Conservation (phyloP, 1,139 yeast species). For the Suhomyces maxii region DNA sequence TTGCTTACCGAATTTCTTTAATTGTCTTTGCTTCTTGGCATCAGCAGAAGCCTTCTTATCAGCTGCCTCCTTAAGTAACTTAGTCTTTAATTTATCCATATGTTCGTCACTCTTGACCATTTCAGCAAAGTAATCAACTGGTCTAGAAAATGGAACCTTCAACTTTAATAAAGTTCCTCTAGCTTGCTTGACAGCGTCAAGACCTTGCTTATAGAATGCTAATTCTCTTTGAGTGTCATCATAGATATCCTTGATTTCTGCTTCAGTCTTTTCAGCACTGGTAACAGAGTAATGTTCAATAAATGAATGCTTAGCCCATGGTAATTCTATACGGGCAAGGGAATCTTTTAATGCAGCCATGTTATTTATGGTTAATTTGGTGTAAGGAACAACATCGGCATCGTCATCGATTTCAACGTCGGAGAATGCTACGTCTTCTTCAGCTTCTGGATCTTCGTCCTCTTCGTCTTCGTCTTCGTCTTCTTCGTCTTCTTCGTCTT, state of each 20-base stretch:
- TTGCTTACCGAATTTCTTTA: slow-evolving; percentile 97
- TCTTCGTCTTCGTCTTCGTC: slow-evolving; percentile 47
- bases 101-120: slow-evolving; percentile 98
- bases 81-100: slow-evolving; percentile 89
- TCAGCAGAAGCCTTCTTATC: slow-evolving; percentile 91
- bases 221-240: slow-evolving; percentile 84
- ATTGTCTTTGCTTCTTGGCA: slow-evolving; percentile 89
- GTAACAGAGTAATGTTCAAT: slow-evolving; percentile 80
- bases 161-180: slow-evolving; percentile 63
- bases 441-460: slow-evolving; percentile 42
- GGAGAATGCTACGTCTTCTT: slow-evolving; percentile 71
- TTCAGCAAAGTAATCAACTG: slow-evolving; percentile 95
- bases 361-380: slow-evolving; percentile 79
- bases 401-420: slow-evolving; percentile 83
- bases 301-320: slow-evolving; percentile 72
- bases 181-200: slow-evolving; percentile 78
- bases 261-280: slow-evolving; percentile 58
- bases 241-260: slow-evolving; percentile 79
- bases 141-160: slow-evolving; percentile 87
- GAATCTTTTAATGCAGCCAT: slow-evolving; percentile 68
- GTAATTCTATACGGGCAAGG: slow-evolving; percentile 64
- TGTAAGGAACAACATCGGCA: slow-evolving; percentile 87
- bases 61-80: slow-evolving; percentile 81
- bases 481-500: slow-evolving; percentile 38
- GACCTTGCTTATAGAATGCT: slow-evolving; percentile 78